phyloP scores from a whole-genome alignment of 2,329 filamentous ascomycete genomes.

The Helotiales sp. region DNA sequence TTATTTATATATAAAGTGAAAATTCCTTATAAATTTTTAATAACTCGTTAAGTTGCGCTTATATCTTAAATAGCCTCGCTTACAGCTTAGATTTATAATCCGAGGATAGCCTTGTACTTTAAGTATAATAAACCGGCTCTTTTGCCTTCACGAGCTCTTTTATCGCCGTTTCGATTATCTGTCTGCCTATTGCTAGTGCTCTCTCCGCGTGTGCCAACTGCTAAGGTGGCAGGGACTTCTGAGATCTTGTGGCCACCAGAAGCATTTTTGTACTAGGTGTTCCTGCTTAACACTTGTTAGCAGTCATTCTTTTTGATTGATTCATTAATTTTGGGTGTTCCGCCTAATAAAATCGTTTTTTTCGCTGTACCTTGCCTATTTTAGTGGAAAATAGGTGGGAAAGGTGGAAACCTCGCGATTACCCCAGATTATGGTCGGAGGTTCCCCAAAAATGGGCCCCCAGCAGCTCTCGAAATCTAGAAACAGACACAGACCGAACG shows the following conservation, averaged over 20 bases:
- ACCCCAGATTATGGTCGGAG: no score
- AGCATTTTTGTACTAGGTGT: no score
- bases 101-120: neutral
- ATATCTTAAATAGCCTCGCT: neutral
- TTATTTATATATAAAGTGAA: neutral
- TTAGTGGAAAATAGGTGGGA: no score
- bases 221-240: neutral
- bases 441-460: no score
- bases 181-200: conserved; percentile 17
- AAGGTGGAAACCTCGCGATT: no score
- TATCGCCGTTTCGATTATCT: conserved; percentile 5
- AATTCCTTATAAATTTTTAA: neutral
- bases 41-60: neutral
- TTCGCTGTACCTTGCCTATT: no score
- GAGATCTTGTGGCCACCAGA: neutral
- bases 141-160: conserved; percentile 14
- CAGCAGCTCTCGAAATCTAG: no score
- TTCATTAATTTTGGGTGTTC: no score
- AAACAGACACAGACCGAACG: no score
- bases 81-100: neutral
- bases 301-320: no score
- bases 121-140: neutral
- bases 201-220: conserved; percentile 6
- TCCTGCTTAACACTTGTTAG: no score
- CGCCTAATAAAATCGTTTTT: no score